These are phyloP conservation scores for Datura wrightii DNA, from an alignment of 257 asterid species.

Conservation along the genomic window DNA sequence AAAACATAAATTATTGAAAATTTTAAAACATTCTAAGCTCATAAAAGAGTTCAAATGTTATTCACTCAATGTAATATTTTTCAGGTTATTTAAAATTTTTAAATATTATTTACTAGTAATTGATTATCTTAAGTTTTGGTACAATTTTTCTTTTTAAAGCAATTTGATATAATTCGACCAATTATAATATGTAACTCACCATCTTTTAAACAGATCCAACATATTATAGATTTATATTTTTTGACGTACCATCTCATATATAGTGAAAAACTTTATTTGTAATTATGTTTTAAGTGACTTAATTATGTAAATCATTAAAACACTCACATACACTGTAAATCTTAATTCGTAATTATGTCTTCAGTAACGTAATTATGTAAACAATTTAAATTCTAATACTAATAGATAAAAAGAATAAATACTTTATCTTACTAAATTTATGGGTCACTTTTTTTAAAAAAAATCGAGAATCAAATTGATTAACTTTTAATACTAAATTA, in stretches of 20 bases:
- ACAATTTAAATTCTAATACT: no score
- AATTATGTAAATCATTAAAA: neutral
- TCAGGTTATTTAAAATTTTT: neutral
- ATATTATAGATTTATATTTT: neutral
- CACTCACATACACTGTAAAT: neutral
- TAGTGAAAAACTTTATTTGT: neutral
- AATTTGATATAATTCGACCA: neutral
- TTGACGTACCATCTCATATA: conserved; percentile 14
- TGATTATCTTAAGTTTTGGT: neutral
- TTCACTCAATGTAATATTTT: neutral
- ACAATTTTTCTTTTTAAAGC: neutral
- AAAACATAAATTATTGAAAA: neutral
- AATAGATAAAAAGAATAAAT: neutral
- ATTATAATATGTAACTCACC: neutral
- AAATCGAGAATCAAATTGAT: neutral
- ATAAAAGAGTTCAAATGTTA: neutral
- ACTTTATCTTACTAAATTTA: neutral
- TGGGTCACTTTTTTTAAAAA: neutral
- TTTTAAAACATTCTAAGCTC: neutral
- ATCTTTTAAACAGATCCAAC: neutral
- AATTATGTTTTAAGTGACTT: neutral
- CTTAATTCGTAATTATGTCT: neutral
- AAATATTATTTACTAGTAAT: neutral
- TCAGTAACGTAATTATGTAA: neutral
- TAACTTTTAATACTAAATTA: neutral